Evolutionary conservation across 1,284 basidiomycete genomes (phyloP).

Genomic region (Melampsora medusae): DNA sequence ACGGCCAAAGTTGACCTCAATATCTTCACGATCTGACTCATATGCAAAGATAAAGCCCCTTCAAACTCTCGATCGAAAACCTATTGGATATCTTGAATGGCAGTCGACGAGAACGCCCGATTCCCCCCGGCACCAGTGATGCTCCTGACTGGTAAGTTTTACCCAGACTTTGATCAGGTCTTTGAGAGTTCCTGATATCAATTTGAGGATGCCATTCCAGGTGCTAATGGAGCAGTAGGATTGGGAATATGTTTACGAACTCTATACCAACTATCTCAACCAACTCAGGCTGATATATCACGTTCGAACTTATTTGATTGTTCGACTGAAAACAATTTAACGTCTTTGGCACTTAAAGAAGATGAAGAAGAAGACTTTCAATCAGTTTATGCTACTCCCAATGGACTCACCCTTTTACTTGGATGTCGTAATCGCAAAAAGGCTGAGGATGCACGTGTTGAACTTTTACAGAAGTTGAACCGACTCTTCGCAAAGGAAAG

Average conservation of each 20-base stretch:
- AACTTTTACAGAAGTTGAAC: slow-evolving; percentile 48
- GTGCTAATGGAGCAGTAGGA: slow-evolving; percentile 50
- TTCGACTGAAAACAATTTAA: slow-evolving; percentile 10
- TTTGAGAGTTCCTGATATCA: background rate
- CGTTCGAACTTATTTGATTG: slow-evolving; percentile 30
- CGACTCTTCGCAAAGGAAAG: slow-evolving; percentile 19
- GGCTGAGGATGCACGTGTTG: slow-evolving; percentile 50
- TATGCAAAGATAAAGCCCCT: too few species aligned
- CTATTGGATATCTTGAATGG: background rate
- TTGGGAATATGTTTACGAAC: slow-evolving; percentile 53
- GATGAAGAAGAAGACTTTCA: slow-evolving; percentile 19
- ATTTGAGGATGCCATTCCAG: background rate
- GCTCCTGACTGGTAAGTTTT: background rate
- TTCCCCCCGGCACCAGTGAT: slow-evolving; percentile 1
- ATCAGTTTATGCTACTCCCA: slow-evolving; percentile 52
- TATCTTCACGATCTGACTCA: too few species aligned
- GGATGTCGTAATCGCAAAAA: slow-evolving; percentile 54
- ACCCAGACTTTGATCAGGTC: background rate
- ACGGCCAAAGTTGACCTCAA: too few species aligned
- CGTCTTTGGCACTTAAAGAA: background rate
- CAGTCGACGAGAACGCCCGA: background rate
- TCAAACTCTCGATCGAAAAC: too few species aligned
- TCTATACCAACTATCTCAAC: slow-evolving; percentile 53
- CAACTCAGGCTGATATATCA: slow-evolving; percentile 51
- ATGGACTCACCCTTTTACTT: slow-evolving; percentile 53